Evolutionary conservation across 495 filamentous ascomycete genomes (phyloP).

Genomic region (Xylaria venustula): DNA sequence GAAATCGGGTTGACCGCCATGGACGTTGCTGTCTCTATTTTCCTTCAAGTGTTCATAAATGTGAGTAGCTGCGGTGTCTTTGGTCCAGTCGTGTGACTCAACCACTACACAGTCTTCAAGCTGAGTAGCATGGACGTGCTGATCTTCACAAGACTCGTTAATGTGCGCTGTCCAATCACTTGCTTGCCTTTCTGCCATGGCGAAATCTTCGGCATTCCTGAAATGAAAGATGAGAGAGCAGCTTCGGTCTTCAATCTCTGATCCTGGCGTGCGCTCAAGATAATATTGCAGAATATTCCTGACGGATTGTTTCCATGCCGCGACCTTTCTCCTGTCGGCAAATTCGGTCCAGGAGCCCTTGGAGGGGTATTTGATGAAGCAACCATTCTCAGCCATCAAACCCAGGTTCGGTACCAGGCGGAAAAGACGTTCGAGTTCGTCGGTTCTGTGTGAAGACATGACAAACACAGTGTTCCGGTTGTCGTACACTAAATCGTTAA

Average conservation of each 20-base stretch:
- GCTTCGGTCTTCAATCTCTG: slow-evolving; percentile 79
- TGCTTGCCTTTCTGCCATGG: slow-evolving; percentile 70
- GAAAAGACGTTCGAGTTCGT: slow-evolving; percentile 86
- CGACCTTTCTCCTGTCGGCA: slow-evolving; percentile 63
- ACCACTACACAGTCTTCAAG: slow-evolving; percentile 73
- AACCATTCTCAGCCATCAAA: slow-evolving; percentile 90
- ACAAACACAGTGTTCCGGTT: slow-evolving; percentile 83
- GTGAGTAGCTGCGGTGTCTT: slow-evolving; percentile 71
- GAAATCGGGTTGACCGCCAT: slow-evolving; percentile 67
- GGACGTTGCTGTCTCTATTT: slow-evolving; percentile 33
- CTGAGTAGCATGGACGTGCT: slow-evolving; percentile 81
- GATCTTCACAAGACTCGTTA: slow-evolving; percentile 82
- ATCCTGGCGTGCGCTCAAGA: slow-evolving; percentile 80
- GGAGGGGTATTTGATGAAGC: slow-evolving; percentile 74
- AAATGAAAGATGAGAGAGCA: slow-evolving; percentile 89
- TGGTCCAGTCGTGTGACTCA: slow-evolving; percentile 77
- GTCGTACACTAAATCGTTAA: slow-evolving; percentile 77
- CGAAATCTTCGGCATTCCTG: slow-evolving; percentile 72
- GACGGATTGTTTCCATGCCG: slow-evolving; percentile 75
- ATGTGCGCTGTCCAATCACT: slow-evolving; percentile 88
- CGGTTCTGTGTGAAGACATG: slow-evolving; percentile 81
- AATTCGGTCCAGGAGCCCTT: slow-evolving; percentile 69
- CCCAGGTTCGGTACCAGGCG: slow-evolving; percentile 73
- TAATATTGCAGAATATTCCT: slow-evolving; percentile 79
- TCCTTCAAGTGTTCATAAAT: slow-evolving; percentile 61